Evolutionary conservation across 1,284 basidiomycete species (phyloP).

Genomic region (Cryptococcus hybrid): DNA sequence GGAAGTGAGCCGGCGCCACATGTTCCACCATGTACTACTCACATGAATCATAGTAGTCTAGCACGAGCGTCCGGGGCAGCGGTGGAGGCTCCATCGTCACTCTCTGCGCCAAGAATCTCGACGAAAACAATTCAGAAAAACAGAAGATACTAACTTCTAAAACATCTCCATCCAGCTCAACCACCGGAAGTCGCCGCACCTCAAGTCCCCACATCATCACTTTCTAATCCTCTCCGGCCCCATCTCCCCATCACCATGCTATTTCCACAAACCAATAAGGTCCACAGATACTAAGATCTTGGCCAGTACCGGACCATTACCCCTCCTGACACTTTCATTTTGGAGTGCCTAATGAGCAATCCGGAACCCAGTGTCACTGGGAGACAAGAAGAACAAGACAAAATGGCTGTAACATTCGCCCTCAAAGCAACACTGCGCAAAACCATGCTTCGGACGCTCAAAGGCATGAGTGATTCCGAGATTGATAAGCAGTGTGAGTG

Average conservation of each 20-base stretch:
- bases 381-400: background rate
- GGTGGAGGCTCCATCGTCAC: constrained; percentile 18
- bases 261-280: too few species aligned
- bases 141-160: too few species aligned
- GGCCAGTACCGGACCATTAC: too few species aligned
- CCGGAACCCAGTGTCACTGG: background rate
- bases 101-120: background rate
- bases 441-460: constrained; percentile 35
- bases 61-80: constrained; percentile 46
- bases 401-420: constrained; percentile 23
- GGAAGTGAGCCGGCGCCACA: background rate
- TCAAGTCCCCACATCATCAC: too few species aligned
- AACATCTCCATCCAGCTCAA: too few species aligned
- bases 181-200: too few species aligned
- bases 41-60: constrained; percentile 53
- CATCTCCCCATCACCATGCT: too few species aligned
- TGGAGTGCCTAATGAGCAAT: background rate
- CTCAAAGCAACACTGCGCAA: constrained; percentile 39
- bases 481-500: constrained; percentile 42
- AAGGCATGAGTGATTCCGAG: constrained; percentile 25
- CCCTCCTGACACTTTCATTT: too few species aligned
- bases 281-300: too few species aligned
- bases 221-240: too few species aligned
- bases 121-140: too few species aligned
- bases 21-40: constrained; percentile 4